Conservation (phyloP, 1,139 yeast species). For the Suhomyces anneliseae region DNA sequence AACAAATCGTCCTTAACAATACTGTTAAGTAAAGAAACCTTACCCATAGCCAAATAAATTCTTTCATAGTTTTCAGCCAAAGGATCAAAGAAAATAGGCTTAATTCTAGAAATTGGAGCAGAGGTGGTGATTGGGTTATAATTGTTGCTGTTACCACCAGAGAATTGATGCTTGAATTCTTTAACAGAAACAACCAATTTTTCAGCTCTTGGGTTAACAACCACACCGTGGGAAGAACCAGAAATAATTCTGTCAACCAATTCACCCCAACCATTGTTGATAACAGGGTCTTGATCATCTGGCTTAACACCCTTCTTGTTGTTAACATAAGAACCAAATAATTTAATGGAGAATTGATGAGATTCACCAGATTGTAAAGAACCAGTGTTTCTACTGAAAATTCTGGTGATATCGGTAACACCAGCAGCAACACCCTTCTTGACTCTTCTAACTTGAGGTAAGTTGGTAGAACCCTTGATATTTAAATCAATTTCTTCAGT, state of each 20-base stretch:
- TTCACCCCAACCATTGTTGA: slow-evolving; percentile 88
- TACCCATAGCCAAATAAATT: slow-evolving; percentile 58
- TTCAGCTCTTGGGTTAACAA: slow-evolving; percentile 81
- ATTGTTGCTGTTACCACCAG: slow-evolving; percentile 25
- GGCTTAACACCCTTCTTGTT: slow-evolving; percentile 26
- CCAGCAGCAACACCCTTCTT: slow-evolving; percentile 89
- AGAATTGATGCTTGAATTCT: slow-evolving; percentile 64
- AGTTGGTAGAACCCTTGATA: slow-evolving; percentile 25
- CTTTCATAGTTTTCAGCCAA: slow-evolving; percentile 60
- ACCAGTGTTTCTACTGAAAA: slow-evolving; percentile 67
- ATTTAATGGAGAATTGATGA: slow-evolving; percentile 68
- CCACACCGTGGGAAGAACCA: slow-evolving; percentile 78
- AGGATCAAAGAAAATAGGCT: slow-evolving; percentile 65
- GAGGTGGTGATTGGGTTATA: slow-evolving; percentile 42
- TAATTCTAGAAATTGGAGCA: slow-evolving; percentile 59
- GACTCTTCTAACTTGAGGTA: slow-evolving; percentile 41
- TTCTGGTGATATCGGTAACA: slow-evolving; percentile 79
- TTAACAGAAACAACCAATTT: slow-evolving; percentile 68
- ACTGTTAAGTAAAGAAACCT: slow-evolving; percentile 39
- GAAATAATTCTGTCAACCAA: slow-evolving; percentile 73
- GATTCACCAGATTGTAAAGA: slow-evolving; percentile 60
- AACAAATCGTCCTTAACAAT: slow-evolving; percentile 39
- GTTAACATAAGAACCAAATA: slow-evolving; percentile 67
- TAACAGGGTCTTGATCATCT: slow-evolving; percentile 21
- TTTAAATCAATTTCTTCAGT: slow-evolving; percentile 57